Evolutionary conservation across 2,329 filamentous ascomycete genomes (phyloP).

Genomic region (Graphiopsis chlorocephala): DNA sequence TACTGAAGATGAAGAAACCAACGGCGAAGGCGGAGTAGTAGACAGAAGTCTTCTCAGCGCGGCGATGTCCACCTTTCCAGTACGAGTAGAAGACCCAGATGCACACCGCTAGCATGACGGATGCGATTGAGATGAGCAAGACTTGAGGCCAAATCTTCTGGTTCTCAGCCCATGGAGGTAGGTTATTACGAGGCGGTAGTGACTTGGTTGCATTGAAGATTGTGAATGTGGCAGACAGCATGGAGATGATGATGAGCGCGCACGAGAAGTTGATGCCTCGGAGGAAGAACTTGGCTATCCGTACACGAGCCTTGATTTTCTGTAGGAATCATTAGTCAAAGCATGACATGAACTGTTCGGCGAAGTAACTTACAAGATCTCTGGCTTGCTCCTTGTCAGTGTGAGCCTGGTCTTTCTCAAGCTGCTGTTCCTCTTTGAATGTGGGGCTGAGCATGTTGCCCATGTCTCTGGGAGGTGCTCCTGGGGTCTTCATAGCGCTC

Average conservation of each 20-base stretch:
- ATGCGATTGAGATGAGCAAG: conserved; percentile 73
- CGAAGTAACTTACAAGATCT: conserved; percentile 68
- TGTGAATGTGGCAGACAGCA: conserved; percentile 81
- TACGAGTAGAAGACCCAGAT: conserved; percentile 80
- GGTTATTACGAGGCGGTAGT: conserved; percentile 71
- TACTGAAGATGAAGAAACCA: conserved; percentile 88
- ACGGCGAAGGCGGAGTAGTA: conserved; percentile 96
- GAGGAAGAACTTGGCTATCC: conserved; percentile 92
- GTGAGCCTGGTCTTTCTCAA: conserved; percentile 78
- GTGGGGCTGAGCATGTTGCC: conserved; percentile 82
- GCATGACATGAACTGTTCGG: too few species aligned
- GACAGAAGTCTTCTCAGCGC: conserved; percentile 87
- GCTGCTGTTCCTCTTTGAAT: conserved; percentile 73
- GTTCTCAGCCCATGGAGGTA: conserved; percentile 78
- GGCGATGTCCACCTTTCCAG: conserved; percentile 79
- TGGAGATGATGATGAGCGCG: conserved; percentile 87
- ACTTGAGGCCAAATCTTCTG: conserved; percentile 89
- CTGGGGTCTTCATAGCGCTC: conserved; percentile 84
- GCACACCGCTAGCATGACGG: conserved; percentile 75
- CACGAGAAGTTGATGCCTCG: conserved; percentile 95
- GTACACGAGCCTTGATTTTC: conserved; percentile 90
- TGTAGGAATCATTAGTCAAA: conserved; percentile 47
- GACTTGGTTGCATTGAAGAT: conserved; percentile 87
- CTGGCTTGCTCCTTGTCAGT: conserved; percentile 85
- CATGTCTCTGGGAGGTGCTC: conserved; percentile 70